Percentiles rank a stretch among this genome's conserved stretches.
phyloP scores from a whole-genome alignment of 1,139 yeast species.

The Scheffersomyces cryptocercus region DNA sequence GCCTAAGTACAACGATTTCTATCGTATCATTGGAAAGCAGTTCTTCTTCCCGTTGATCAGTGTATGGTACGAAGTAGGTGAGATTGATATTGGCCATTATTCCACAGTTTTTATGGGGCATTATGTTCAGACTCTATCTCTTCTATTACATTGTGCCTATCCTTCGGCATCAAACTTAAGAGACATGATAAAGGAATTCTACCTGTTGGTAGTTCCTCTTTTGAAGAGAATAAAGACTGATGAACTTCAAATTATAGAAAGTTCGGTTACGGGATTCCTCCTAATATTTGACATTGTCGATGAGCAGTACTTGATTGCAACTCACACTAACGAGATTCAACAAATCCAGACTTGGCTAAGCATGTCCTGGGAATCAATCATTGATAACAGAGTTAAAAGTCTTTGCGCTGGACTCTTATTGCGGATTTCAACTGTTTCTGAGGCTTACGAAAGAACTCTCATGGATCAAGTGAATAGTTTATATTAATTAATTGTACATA shows the following conservation, averaged over 20 bases:
- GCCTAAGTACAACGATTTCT: constrained; percentile 34
- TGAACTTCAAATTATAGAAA: constrained; percentile 42
- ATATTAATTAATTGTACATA: constrained; percentile 1
- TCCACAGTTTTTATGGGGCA: constrained; percentile 59
- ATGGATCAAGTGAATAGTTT: constrained; percentile 16
- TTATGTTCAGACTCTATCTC: constrained; percentile 56
- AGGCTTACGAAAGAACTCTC: constrained; percentile 13
- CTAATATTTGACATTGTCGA: constrained; percentile 50
- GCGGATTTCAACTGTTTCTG: constrained; percentile 1
- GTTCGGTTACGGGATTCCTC: constrained; percentile 47
- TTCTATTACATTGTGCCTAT: constrained; percentile 57
- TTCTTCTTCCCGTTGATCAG: constrained; percentile 59
- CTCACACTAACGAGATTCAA: constrained; percentile 30
- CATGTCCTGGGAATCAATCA: constrained; percentile 45
- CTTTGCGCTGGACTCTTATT: constrained; percentile 54
- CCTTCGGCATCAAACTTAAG: constrained; percentile 51
- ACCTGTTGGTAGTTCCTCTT: constrained; percentile 38
- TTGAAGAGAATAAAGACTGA: constrained; percentile 20
- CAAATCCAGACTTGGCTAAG: constrained; percentile 43
- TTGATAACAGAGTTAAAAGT: constrained; percentile 46
- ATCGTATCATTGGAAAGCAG: constrained; percentile 43
- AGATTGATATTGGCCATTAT: constrained; percentile 53
- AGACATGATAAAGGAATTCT: constrained; percentile 60
- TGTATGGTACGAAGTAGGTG: constrained; percentile 52
- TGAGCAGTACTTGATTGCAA: constrained; percentile 30